Percentiles rank a stretch among this genome's conserved stretches.
These are phyloP conservation scores for Gymnopus androsaceus DNA, from an alignment of 1,284 basidiomycete species.

Conservation along the genomic window DNA sequence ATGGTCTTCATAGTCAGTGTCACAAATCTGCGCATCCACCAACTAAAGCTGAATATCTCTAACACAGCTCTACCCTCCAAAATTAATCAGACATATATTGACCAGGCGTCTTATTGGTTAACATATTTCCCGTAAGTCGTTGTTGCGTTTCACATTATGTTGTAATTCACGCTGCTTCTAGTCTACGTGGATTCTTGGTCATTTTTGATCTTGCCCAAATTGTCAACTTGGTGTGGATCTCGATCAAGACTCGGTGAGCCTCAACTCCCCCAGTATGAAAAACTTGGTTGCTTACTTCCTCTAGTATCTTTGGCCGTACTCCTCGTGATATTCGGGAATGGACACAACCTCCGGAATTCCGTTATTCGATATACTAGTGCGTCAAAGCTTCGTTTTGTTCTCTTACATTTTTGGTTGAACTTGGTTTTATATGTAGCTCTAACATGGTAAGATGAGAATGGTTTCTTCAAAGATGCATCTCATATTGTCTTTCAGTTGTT, in stretches of 20 bases:
- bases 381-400: constrained; percentile 29
- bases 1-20: constrained; percentile 63
- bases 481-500: constrained; percentile 61
- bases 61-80: constrained; percentile 63
- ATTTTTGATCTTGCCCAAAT: constrained; percentile 97
- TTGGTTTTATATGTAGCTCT: constrained; percentile 43
- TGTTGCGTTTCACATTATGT: neutral
- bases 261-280: neutral
- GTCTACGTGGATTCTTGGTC: constrained; percentile 89
- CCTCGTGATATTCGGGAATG: constrained; percentile 95
- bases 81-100: constrained; percentile 81
- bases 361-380: constrained; percentile 88
- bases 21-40: neutral
- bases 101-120: constrained; percentile 89
- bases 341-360: constrained; percentile 93
- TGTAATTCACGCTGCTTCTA: constrained; percentile 28
- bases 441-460: constrained; percentile 51
- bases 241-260: constrained; percentile 64
- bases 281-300: neutral
- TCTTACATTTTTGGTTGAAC: constrained; percentile 14
- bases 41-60: constrained; percentile 1
- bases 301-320: constrained; percentile 88
- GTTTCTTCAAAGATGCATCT: constrained; percentile 11
- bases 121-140: constrained; percentile 84
- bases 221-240: constrained; percentile 85